Percentiles rank a stretch among this genome's conserved stretches.
These are phyloP conservation scores for Candida pseudoglaebosa DNA, from an alignment of 805 yeast species.

Conservation along the genomic window DNA sequence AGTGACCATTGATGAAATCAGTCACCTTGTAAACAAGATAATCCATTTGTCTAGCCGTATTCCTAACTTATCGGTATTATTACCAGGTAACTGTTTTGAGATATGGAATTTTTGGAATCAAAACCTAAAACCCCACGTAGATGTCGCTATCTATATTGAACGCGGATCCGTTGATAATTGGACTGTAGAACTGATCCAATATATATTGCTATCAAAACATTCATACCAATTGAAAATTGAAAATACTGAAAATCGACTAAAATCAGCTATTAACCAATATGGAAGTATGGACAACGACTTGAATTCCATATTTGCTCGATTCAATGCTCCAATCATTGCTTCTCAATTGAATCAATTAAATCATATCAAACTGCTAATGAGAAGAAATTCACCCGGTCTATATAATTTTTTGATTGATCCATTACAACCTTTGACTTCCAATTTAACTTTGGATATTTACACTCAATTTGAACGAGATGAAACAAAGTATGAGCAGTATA, in stretches of 20 bases:
- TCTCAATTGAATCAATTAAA: not conserved
- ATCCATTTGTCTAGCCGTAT: not conserved
- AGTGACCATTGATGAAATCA: not conserved
- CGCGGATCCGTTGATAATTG: constrained; percentile 2
- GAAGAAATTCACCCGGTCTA: constrained; percentile 5
- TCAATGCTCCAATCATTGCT: constrained; percentile 1
- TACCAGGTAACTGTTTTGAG: not conserved
- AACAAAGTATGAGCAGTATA: constrained; percentile 66
- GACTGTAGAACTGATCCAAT: constrained; percentile 4
- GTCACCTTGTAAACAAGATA: not conserved
- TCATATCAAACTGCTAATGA: not conserved
- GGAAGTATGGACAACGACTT: too few relatives aligned
- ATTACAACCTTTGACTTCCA: constrained; percentile 62
- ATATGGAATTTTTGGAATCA: constrained; percentile 1
- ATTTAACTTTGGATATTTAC: constrained; percentile 59
- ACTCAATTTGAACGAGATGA: constrained; percentile 67
- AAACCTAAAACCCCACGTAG: not conserved
- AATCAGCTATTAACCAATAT: too few relatives aligned
- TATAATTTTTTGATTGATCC: constrained; percentile 41
- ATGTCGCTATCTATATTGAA: constrained; percentile 1
- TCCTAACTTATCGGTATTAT: constrained; percentile 2
- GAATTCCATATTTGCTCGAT: not conserved
- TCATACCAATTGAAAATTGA: not conserved
- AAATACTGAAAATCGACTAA: too few relatives aligned
- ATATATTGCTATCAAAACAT: not conserved